Percentiles rank a stretch among this genome's conserved stretches.
These are phyloP conservation scores for Glonium stellatum DNA, from an alignment of 495 filamentous ascomycete species.

Conservation along the genomic window DNA sequence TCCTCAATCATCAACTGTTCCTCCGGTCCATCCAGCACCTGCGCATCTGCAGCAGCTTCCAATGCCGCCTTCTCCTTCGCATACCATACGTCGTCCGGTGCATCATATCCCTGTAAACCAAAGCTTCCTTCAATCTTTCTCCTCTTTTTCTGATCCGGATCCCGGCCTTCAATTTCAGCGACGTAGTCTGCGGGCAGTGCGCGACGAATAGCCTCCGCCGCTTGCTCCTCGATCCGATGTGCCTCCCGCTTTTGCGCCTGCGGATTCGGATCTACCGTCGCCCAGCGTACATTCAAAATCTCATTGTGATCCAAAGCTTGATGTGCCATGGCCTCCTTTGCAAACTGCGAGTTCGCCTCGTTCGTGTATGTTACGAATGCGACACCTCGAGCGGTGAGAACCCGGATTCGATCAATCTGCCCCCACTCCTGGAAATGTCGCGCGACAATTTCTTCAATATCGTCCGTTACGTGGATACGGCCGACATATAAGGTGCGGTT, in stretches of 20 bases:
- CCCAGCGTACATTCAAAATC: slow-evolving; percentile 94
- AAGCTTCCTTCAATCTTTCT: slow-evolving; percentile 86
- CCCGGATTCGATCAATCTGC: slow-evolving; percentile 76
- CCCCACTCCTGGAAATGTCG: slow-evolving; percentile 95
- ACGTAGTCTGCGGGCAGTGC: slow-evolving; percentile 91
- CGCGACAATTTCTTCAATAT: slow-evolving; percentile 94
- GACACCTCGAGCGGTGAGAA: slow-evolving; percentile 85
- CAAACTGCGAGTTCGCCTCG: slow-evolving; percentile 72
- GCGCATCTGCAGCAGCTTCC: slow-evolving; percentile 35
- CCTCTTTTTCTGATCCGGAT: slow-evolving; percentile 76
- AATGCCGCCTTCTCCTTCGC: slow-evolving; percentile 46
- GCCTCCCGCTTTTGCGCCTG: slow-evolving; percentile 91
- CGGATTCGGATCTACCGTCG: slow-evolving; percentile 92
- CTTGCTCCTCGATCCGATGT: slow-evolving; percentile 86
- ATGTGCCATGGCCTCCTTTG: slow-evolving; percentile 85
- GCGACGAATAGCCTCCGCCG: slow-evolving; percentile 87
- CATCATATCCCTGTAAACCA: slow-evolving; percentile 85
- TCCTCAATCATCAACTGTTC: slow-evolving; percentile 42
- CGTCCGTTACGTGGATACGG: slow-evolving; percentile 90
- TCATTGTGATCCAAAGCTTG: slow-evolving; percentile 83
- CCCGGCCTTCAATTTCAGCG: slow-evolving; percentile 86
- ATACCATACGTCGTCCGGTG: slow-evolving; percentile 91
- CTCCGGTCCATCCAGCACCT: slow-evolving; percentile 38
- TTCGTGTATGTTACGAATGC: slow-evolving; percentile 86
- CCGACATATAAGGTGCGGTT: slow-evolving; percentile 92